phyloP scores from a whole-genome alignment of 2,329 filamentous ascomycete genomes.

The Nothophaeocryptopus gaeumannii region DNA sequence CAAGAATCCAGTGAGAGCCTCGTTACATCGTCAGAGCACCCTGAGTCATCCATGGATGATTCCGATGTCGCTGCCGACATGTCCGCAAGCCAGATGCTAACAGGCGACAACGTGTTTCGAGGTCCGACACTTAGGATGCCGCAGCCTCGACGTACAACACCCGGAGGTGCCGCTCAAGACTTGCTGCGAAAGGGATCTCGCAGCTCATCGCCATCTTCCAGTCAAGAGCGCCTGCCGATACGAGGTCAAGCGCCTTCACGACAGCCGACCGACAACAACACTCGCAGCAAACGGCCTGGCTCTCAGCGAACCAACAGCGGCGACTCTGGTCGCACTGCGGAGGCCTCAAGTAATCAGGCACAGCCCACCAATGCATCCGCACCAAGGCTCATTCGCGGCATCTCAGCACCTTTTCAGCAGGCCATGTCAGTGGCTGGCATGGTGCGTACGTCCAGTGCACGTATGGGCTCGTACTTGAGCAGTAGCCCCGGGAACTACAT shows the following conservation, averaged over 20 bases:
- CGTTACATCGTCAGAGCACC: slow-evolving; percentile 36
- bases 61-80: slow-evolving; percentile 35
- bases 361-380: slow-evolving; percentile 10
- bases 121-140: slow-evolving; percentile 61
- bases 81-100: slow-evolving; percentile 87
- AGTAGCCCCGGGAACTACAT: slow-evolving; percentile 95
- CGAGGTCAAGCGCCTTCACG: slow-evolving; percentile 30
- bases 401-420: slow-evolving; percentile 22
- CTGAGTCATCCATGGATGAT: slow-evolving; percentile 22
- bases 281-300: slow-evolving; percentile 6
- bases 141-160: slow-evolving; percentile 20
- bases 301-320: slow-evolving; percentile 14
- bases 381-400: slow-evolving; percentile 21
- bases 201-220: slow-evolving; percentile 36
- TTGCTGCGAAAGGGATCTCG: slow-evolving; percentile 34
- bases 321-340: slow-evolving; percentile 18
- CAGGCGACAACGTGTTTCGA: slow-evolving; percentile 83
- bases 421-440: slow-evolving; percentile 22
- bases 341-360: slow-evolving; percentile 4
- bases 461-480: slow-evolving; percentile 65
- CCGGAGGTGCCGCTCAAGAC: slow-evolving; percentile 24
- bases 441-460: slow-evolving; percentile 63
- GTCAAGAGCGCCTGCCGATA: slow-evolving; percentile 28
- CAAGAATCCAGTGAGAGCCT: slow-evolving; percentile 72
- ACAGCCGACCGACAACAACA: slow-evolving; percentile 25